Conservation (phyloP, 352 stramenopile genomes). For the Phytophthora syringae region DNA sequence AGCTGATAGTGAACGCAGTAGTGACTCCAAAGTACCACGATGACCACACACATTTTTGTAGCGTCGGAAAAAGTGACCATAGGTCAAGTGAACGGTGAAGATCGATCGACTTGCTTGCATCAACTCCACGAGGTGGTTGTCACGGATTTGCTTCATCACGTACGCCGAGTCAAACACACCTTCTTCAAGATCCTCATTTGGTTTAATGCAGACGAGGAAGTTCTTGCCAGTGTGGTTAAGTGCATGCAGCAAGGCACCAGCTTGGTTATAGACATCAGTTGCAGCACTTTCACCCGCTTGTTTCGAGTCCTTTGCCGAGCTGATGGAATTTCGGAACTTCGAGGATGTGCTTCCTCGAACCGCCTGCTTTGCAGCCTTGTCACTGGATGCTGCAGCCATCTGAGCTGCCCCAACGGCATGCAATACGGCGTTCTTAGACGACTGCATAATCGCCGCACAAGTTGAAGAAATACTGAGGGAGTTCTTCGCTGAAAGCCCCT, state of each 20-base stretch:
- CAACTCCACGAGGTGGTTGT: slow-evolving; percentile 75
- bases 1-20: slow-evolving; percentile 76
- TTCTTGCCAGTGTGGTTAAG: slow-evolving; percentile 82
- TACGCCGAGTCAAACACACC: slow-evolving; percentile 71
- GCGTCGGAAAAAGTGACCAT: slow-evolving; percentile 80
- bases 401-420: slow-evolving; percentile 73
- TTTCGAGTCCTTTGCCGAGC: slow-evolving; percentile 50
- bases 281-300: slow-evolving; percentile 49
- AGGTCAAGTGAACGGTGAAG: slow-evolving; percentile 78
- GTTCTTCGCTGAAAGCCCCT: slow-evolving; percentile 73
- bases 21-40: slow-evolving; percentile 72
- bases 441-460: slow-evolving; percentile 86
- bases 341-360: slow-evolving; percentile 38
- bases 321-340: slow-evolving; percentile 58
- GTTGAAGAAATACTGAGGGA: slow-evolving; percentile 78
- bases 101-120: slow-evolving; percentile 77
- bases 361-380: slow-evolving; percentile 51
- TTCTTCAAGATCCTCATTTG: slow-evolving; percentile 68
- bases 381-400: slow-evolving; percentile 61
- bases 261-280: slow-evolving; percentile 69
- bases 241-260: slow-evolving; percentile 69
- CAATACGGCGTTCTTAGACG: slow-evolving; percentile 80
- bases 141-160: slow-evolving; percentile 75
- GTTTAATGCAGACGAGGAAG: slow-evolving; percentile 86
- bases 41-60: slow-evolving; percentile 88